These are phyloP conservation scores for Talaromyces nanjingensis DNA, from an alignment of 495 filamentous ascomycete genomes.

Conservation along the genomic window DNA sequence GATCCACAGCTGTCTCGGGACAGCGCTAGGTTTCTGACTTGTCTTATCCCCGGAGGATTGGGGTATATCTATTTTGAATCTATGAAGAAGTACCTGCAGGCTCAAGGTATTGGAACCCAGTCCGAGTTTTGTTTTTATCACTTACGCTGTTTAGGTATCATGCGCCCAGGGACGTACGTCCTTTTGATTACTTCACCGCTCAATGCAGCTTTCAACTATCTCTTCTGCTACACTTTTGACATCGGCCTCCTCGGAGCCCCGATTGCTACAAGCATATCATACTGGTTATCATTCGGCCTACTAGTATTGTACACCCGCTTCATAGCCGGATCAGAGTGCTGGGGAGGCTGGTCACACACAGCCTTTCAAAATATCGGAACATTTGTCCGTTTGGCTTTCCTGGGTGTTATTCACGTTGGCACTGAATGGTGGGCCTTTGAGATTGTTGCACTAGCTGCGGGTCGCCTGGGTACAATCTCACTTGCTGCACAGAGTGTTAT, in stretches of 20 bases:
- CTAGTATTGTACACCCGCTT: slow-evolving; percentile 72
- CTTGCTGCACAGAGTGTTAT: slow-evolving; percentile 87
- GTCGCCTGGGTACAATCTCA: slow-evolving; percentile 72
- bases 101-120: slow-evolving; percentile 49
- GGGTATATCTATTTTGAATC: slow-evolving; percentile 90
- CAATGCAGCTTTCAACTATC: slow-evolving; percentile 69
- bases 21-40: slow-evolving; percentile 67
- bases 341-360: slow-evolving; percentile 71
- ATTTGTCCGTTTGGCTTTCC: slow-evolving; percentile 67
- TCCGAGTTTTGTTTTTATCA: too few relatives aligned
- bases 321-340: slow-evolving; percentile 65
- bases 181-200: slow-evolving; percentile 76
- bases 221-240: slow-evolving; percentile 67
- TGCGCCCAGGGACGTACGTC: slow-evolving; percentile 82
- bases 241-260: slow-evolving; percentile 75
- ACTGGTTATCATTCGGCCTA: slow-evolving; percentile 78
- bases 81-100: slow-evolving; percentile 89
- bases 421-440: slow-evolving; percentile 98
- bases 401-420: slow-evolving; percentile 84
- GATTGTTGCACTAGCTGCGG: slow-evolving; percentile 87
- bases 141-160: slow-evolving; percentile 51
- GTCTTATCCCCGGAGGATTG: slow-evolving; percentile 75
- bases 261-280: slow-evolving; percentile 74
- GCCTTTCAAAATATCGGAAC: slow-evolving; percentile 59
- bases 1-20: slow-evolving; percentile 69